Conservation (phyloP, 306 rosid species). For the Prosopis cineraria region DNA sequence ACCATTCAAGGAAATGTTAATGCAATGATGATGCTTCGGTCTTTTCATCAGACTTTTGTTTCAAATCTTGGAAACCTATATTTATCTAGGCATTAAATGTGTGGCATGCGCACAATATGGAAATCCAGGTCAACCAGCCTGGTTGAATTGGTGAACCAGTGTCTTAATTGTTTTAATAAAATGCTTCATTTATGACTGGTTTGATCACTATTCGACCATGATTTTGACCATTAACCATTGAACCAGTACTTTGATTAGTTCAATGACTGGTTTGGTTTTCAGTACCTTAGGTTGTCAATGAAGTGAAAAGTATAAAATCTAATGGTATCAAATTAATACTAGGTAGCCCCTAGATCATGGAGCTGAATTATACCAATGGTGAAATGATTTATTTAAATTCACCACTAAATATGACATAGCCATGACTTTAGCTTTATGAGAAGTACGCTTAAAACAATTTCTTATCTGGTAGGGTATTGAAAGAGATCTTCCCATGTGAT, state of each 20-base stretch:
- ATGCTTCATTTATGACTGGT: no score
- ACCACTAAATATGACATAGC: neutral
- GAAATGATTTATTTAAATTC: neutral
- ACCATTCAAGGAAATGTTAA: slow-evolving; percentile 3
- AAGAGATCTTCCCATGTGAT: slow-evolving; percentile 80
- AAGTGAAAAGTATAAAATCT: slow-evolving; percentile 9
- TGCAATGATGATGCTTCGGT: slow-evolving; percentile 4
- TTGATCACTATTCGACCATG: no score
- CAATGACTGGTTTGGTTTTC: no score
- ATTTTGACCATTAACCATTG: no score
- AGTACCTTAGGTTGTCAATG: slow-evolving; percentile 14
- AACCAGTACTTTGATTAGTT: no score
- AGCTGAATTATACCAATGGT: neutral
- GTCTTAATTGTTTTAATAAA: no score
- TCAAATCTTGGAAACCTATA: slow-evolving; percentile 2
- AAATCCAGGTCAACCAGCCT: no score
- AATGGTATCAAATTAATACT: slow-evolving; percentile 12
- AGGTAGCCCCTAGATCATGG: neutral
- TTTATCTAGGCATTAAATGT: neutral
- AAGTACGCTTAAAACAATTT: slow-evolving; percentile 52
- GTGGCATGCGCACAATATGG: no score
- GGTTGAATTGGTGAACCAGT: no score
- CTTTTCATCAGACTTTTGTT: slow-evolving; percentile 4
- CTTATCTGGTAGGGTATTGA: slow-evolving; percentile 86
- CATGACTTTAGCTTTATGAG: slow-evolving; percentile 36